A percentile compares a stretch with the other conserved stretches of the same genome.
phyloP scores from a whole-genome alignment of 78 protist species.

The slime mould (Dictyostelium discoideum) region DNA sequence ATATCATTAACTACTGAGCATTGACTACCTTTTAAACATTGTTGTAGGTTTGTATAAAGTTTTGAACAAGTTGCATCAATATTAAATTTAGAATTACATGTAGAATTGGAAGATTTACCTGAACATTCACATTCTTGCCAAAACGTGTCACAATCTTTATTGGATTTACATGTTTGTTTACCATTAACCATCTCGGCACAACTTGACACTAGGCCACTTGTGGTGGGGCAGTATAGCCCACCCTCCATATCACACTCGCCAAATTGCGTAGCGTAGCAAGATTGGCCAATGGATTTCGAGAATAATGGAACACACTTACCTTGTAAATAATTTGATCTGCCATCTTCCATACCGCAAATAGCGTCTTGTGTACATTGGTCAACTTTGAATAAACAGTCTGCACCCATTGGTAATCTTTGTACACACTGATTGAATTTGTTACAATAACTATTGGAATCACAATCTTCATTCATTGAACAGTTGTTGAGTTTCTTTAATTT shows the following conservation, averaged over 20 bases:
- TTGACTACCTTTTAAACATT: not conserved
- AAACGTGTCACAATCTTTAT: slow-evolving; percentile 11
- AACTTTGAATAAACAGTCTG: not conserved
- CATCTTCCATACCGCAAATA: slow-evolving; percentile 6
- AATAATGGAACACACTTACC: slow-evolving; percentile 39
- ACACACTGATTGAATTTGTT: not conserved
- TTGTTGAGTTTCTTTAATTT: not conserved
- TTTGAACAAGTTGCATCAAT: not conserved
- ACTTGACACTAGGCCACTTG: not conserved
- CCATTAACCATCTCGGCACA: not conserved
- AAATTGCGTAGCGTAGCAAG: slow-evolving; percentile 26
- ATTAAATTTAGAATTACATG: not conserved
- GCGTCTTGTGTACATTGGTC: not conserved
- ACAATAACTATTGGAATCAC: not conserved
- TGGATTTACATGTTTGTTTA: not conserved
- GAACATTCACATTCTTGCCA: slow-evolving; percentile 43
- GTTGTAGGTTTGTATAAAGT: not conserved
- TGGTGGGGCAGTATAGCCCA: slow-evolving; percentile 24
- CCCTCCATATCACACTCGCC: slow-evolving; percentile 47
- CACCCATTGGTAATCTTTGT: not conserved
- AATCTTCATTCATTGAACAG: slow-evolving; percentile 18
- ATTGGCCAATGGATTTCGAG: not conserved
- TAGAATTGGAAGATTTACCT: not conserved
- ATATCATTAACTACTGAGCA: not conserved
- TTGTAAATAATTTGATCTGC: not conserved